Evolutionary conservation across 768 basidiomycete genomes (phyloP), one percentile per base, ranked within the genome.

Genomic region (Mycena indigotica): DNA sequence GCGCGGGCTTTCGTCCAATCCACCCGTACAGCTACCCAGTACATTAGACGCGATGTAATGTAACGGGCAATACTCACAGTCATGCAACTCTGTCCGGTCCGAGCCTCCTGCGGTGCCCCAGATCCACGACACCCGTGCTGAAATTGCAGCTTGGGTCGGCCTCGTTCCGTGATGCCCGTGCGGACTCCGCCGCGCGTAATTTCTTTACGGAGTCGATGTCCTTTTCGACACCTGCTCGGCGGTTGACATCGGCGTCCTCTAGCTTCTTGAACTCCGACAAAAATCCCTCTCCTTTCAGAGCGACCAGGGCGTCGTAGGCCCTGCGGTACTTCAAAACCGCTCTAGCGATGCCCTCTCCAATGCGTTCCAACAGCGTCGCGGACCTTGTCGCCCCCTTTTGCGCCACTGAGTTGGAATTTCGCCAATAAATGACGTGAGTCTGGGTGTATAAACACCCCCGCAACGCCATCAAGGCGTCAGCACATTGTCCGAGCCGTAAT

Each of bases 1-100:
- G 55, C 50, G 1, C 44, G 28, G 4, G 55, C 44, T 17, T 53
- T 51, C 5, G 26, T 29, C 62, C 62, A 63, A 19, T 63, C 55
- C 8, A 63, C 59, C 0, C 51, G 61, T 10, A 63, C 19, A 4
- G 58, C 61, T 63, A n/a, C n/a, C n/a, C n/a, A n/a, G n/a, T n/a
- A n/a, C n/a, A n/a, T n/a, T n/a, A n/a, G n/a, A n/a, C n/a, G n/a
- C n/a, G n/a, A n/a, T n/a, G n/a, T n/a, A n/a, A n/a, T n/a, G n/a
- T n/a, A n/a, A n/a, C n/a, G n/a, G n/a, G n/a, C n/a, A n/a, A 35
- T 17, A 35, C 32, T 17, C 17, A 35, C 32, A 35, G 17, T 35
- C 32, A 17, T 35, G 32, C 32, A 35, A 35, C 17, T 35, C 32
- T 8, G 32, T 17, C 32, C 17, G 10, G 17, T 17, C 17, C 32